These are phyloP conservation scores for Plasmodium vinckei DNA, from an alignment of 169 alveolate species.

Conservation along the genomic window DNA sequence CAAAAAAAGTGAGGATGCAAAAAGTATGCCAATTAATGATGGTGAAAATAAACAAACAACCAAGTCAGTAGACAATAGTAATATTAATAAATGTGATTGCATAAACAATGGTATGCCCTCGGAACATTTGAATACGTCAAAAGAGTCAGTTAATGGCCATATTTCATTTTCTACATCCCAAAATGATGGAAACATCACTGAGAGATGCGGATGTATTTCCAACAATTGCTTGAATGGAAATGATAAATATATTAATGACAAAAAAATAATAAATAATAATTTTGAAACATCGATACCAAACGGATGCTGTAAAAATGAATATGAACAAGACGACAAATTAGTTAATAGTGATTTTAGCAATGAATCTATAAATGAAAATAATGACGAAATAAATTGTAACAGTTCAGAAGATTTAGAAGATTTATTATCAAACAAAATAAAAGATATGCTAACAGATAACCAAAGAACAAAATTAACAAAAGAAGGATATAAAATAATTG, in stretches of 20 bases:
- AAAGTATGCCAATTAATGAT: not conserved
- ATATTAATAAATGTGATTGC: not conserved
- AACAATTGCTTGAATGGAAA: not conserved
- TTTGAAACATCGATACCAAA: too few relatives aligned
- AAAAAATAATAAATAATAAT: too few relatives aligned
- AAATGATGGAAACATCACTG: too few relatives aligned
- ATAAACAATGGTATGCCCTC: not conserved
- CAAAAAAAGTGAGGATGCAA: not conserved
- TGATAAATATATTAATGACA: not conserved
- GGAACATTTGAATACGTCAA: not conserved
- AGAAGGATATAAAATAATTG: constrained; percentile 89
- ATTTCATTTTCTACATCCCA: not conserved
- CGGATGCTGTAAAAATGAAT: too few relatives aligned
- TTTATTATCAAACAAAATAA: constrained; percentile 32
- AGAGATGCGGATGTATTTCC: too few relatives aligned
- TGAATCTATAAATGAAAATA: not conserved
- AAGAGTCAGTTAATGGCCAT: not conserved
- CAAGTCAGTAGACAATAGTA: too few relatives aligned
- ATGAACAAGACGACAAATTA: not conserved
- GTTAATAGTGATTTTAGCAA: not conserved
- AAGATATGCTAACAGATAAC: constrained; percentile 78
- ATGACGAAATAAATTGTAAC: not conserved
- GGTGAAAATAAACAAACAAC: not conserved
- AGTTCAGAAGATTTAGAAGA: constrained; percentile 80
- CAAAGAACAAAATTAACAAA: constrained; percentile 79